A percentile compares a stretch with the other conserved stretches of the same genome.
Evolutionary conservation across 345 rosid species (phyloP).

Genomic region (Camelina sativa): DNA sequence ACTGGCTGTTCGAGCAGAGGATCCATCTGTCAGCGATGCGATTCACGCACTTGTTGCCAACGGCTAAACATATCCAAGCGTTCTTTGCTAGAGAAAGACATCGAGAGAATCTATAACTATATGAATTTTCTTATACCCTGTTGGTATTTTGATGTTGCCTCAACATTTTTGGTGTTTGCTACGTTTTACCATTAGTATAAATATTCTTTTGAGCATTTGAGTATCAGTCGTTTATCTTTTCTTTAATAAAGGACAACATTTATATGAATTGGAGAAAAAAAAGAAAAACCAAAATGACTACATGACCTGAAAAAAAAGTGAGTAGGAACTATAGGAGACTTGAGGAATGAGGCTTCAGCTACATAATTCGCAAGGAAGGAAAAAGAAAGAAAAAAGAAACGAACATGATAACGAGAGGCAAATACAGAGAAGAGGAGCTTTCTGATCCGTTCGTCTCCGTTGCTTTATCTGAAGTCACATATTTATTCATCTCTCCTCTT

Average conservation of each 20-base stretch:
- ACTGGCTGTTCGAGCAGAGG: constrained; percentile 76
- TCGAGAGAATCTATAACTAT: neutral
- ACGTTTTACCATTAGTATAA: constrained; percentile 6
- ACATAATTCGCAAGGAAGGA: neutral
- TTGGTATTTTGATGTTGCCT: neutral
- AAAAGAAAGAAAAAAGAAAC: constrained; percentile 1
- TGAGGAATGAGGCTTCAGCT: neutral
- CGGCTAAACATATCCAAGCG: constrained; percentile 48
- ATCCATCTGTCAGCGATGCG: constrained; percentile 61
- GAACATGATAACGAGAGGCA: constrained; percentile 9
- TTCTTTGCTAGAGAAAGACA: neutral
- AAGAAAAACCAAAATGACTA: constrained; percentile 1
- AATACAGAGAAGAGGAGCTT: neutral
- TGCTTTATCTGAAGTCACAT: constrained; percentile 38
- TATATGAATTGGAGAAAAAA: neutral
- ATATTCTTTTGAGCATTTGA: constrained; percentile 15
- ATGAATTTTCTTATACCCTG: neutral
- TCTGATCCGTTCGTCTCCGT: constrained; percentile 25
- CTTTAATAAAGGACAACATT: no score
- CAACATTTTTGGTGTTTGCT: neutral
- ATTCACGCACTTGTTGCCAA: constrained; percentile 80
- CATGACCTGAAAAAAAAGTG: neutral
- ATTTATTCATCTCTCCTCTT: constrained; percentile 32
- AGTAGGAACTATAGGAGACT: neutral
- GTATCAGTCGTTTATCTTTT: neutral